Percentiles rank a stretch among this genome's conserved stretches.
Conservation (phyloP, 345 rosid genomes). For the Hirschfeldia incana region DNA sequence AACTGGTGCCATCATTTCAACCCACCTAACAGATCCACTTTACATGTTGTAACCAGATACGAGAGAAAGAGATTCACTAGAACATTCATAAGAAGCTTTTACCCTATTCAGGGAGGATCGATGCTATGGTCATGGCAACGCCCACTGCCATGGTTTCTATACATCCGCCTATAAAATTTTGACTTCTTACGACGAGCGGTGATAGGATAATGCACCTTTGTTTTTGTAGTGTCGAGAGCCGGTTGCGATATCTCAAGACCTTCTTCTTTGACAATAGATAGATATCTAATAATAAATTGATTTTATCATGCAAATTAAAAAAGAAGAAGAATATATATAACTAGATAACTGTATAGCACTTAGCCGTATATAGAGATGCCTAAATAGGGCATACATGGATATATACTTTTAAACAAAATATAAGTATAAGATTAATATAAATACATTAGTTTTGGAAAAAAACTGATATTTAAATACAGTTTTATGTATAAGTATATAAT, state of each 20-base stretch:
- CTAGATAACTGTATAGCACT: too few species aligned
- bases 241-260: constrained; percentile 96
- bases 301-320: constrained; percentile 3
- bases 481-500: too few species aligned
- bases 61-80: not conserved
- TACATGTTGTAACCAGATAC: not conserved
- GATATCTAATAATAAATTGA: constrained; percentile 46
- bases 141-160: constrained; percentile 74
- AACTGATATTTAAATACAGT: too few species aligned
- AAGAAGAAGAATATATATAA: not conserved
- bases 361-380: too few species aligned
- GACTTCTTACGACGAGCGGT: constrained; percentile 61
- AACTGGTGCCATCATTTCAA: constrained; percentile 98
- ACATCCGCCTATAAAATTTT: constrained; percentile 72
- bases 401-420: too few species aligned
- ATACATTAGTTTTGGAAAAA: too few species aligned
- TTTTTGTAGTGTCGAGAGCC: constrained; percentile 78
- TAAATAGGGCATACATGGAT: too few species aligned
- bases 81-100: constrained; percentile 1
- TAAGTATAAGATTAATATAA: too few species aligned
- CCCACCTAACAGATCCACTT: constrained; percentile 66
- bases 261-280: constrained; percentile 65
- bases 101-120: constrained; percentile 93
- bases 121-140: constrained; percentile 70
- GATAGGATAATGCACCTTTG: constrained; percentile 73